A percentile compares a stretch with the other conserved stretches of the same genome.
These are phyloP conservation scores for Cyberlindnera samutprakarnensis DNA, from an alignment of 805 yeast genomes.

Conservation along the genomic window DNA sequence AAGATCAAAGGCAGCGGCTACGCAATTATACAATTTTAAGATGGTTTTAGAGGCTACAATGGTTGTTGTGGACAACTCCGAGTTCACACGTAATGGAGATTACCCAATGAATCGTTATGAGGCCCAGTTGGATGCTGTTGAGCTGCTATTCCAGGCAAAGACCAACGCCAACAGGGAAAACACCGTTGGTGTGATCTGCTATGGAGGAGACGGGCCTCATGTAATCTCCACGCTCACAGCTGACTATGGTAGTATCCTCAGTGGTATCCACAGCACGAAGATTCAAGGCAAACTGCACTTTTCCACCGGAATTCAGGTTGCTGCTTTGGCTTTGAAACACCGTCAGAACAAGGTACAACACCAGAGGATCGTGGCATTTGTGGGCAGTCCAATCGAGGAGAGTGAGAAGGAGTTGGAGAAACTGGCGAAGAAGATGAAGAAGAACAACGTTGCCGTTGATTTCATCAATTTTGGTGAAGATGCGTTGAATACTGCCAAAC, in stretches of 20 bases:
- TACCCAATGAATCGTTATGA: conserved; percentile 81
- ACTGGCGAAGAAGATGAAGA: conserved; percentile 87
- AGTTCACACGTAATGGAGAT: conserved; percentile 94
- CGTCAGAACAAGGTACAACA: conserved; percentile 91
- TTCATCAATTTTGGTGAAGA: conserved; percentile 91
- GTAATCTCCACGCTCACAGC: conserved; percentile 85
- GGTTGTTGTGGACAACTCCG: conserved; percentile 93
- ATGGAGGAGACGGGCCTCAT: conserved; percentile 79
- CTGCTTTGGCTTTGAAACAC: conserved; percentile 87
- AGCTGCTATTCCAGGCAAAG: conserved; percentile 77
- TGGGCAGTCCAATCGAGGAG: conserved; percentile 78
- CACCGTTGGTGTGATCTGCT: conserved; percentile 85
- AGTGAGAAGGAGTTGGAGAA: conserved; percentile 65
- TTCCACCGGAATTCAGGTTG: conserved; percentile 84
- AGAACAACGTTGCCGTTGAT: conserved; percentile 86
- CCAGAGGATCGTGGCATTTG: conserved; percentile 84
- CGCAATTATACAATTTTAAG: too few species aligned
- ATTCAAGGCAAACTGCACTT: conserved; percentile 65
- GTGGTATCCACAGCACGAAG: conserved; percentile 75
- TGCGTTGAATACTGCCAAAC: conserved; percentile 61
- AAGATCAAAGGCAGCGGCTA: background rate
- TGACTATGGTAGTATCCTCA: conserved; percentile 77
- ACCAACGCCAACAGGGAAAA: conserved; percentile 87
- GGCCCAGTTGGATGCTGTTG: conserved; percentile 88
- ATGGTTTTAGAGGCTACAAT: conserved; percentile 97